A percentile compares a stretch with the other conserved stretches of the same genome.
These are phyloP conservation scores for Micractinium sp. DNA, from an alignment of 139 green algal species.

Conservation along the genomic window DNA sequence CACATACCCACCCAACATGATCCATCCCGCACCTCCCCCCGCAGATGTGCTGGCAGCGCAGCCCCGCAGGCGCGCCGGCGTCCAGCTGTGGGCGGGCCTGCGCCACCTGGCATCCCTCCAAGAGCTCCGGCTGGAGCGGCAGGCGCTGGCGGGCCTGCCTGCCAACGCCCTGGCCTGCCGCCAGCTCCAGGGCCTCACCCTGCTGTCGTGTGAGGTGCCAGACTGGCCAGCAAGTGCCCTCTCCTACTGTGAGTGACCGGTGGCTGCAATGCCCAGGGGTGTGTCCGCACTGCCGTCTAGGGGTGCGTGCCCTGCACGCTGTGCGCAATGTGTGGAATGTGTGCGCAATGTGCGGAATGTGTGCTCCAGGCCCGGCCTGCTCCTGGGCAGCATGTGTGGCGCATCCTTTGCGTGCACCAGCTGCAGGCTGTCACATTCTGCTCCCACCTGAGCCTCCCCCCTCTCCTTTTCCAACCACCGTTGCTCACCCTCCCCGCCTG, in stretches of 20 bases:
- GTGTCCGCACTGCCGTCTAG: no score
- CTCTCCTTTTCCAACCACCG: neutral
- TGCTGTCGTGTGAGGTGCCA: neutral
- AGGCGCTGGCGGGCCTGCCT: neutral
- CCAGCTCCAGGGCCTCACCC: neutral
- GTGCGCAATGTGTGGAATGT: no score
- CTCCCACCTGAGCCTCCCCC: neutral
- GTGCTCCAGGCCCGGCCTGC: no score
- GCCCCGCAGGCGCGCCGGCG: conserved; percentile 8
- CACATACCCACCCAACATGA: no score
- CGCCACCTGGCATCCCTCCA: conserved; percentile 21
- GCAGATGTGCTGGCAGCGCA: conserved; percentile 25
- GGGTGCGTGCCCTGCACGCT: neutral
- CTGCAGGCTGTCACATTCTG: neutral
- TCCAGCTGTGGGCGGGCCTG: conserved; percentile 22
- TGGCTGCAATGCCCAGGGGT: neutral
- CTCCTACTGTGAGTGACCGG: neutral
- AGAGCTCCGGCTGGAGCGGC: conserved; percentile 1
- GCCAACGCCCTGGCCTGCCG: conserved; percentile 23
- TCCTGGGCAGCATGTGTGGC: neutral
- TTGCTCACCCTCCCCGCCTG: neutral
- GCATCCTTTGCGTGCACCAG: no score
- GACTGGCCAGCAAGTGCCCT: neutral
- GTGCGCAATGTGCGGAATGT: no score
- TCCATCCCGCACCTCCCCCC: no score